Evolutionary conservation across 441 rosid genomes (phyloP).

Genomic region (Breynia disticha): DNA sequence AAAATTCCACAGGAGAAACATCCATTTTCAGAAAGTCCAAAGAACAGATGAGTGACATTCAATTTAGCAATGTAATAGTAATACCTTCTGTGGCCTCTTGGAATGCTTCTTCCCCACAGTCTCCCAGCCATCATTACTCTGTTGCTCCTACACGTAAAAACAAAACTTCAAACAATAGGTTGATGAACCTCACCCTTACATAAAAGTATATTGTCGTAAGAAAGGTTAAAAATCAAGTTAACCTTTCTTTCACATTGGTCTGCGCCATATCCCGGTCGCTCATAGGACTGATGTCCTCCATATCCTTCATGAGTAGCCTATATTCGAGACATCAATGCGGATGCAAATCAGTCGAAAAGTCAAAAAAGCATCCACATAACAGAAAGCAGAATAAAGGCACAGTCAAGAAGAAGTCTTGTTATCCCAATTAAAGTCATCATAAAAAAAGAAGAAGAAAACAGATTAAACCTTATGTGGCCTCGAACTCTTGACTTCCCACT

Average conservation of each 20-base stretch:
- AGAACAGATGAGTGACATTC: too few relatives aligned
- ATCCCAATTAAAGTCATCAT: too few relatives aligned
- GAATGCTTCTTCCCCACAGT: slow-evolving; percentile 58
- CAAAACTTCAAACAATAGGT: slow-evolving; percentile 4
- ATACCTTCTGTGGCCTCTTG: slow-evolving; percentile 54
- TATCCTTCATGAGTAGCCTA: slow-evolving; percentile 26
- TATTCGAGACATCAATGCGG: slow-evolving; percentile 3
- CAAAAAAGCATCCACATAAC: background rate
- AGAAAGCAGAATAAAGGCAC: background rate
- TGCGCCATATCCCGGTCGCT: slow-evolving; percentile 15
- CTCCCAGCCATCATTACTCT: slow-evolving; percentile 68
- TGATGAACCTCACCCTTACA: background rate
- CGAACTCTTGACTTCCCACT: slow-evolving; percentile 19
- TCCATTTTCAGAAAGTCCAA: too few relatives aligned
- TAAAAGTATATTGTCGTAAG: background rate
- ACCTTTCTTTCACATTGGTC: slow-evolving; percentile 32
- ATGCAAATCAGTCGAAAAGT: background rate
- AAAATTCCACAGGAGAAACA: too few relatives aligned
- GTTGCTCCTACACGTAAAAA: slow-evolving; percentile 24
- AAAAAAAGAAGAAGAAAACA: background rate
- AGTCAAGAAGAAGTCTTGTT: too few relatives aligned
- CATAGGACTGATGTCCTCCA: slow-evolving; percentile 19
- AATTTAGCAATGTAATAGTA: background rate
- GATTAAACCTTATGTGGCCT: slow-evolving; percentile 28
- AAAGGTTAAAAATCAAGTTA: background rate